Percentiles rank a stretch among this genome's conserved stretches.
phyloP scores from a whole-genome alignment of 2,329 filamentous ascomycete species.

The Fusarium nygamai region DNA sequence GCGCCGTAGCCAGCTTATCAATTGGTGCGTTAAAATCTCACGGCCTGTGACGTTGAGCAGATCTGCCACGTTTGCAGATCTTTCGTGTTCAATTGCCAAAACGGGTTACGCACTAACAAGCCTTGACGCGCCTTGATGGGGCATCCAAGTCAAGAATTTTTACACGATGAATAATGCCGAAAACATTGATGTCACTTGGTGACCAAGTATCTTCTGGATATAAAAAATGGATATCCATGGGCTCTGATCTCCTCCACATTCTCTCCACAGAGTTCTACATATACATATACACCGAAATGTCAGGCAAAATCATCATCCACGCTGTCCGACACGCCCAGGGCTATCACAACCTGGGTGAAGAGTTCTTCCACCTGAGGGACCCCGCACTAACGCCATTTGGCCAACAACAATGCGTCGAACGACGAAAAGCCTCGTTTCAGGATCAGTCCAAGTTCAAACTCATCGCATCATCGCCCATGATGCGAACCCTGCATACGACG shows the following conservation, averaged over 20 bases:
- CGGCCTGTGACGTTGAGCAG: constrained; percentile 12
- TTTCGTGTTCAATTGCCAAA: constrained; percentile 28
- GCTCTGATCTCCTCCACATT: background rate
- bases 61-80: constrained; percentile 23
- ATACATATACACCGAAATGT: background rate
- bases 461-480: constrained; percentile 26
- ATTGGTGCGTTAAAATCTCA: background rate
- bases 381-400: constrained; percentile 30
- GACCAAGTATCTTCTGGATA: background rate
- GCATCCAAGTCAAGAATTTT: background rate
- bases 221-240: background rate
- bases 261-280: background rate
- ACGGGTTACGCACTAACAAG: constrained; percentile 1
- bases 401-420: constrained; percentile 23
- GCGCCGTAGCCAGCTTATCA: background rate
- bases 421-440: constrained; percentile 23
- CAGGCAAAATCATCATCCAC: constrained; percentile 22
- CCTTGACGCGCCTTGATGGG: constrained; percentile 8
- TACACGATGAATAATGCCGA: constrained; percentile 7
- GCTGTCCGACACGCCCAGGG: constrained; percentile 30
- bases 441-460: constrained; percentile 31
- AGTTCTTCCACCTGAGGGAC: constrained; percentile 29
- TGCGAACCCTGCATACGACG: constrained; percentile 24
- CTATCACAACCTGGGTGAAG: constrained; percentile 32
- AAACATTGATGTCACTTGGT: background rate